These are phyloP conservation scores for Microstegium vimineum DNA, from an alignment of 176 grass and related monocot genomes.

Conservation along the genomic window DNA sequence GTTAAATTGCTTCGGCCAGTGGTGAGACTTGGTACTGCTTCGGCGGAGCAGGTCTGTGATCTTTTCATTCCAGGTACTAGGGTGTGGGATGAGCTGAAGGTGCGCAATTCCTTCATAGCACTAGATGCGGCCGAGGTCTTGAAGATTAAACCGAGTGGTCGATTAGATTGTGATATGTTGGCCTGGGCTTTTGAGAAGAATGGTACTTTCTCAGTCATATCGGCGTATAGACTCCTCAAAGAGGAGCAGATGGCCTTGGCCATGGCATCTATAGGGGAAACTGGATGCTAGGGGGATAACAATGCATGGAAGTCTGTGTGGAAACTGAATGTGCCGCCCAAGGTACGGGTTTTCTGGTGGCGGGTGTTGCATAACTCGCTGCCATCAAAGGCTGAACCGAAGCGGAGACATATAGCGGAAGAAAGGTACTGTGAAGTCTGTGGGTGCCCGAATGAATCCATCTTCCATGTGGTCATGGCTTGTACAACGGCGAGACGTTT, in stretches of 20 bases:
- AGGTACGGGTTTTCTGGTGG: neutral
- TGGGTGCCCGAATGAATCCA: neutral
- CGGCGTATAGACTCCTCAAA: neutral
- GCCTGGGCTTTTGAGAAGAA: neutral
- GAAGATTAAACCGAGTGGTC: no score
- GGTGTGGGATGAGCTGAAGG: no score
- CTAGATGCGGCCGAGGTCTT: no score
- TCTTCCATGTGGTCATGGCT: neutral
- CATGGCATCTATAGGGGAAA: neutral
- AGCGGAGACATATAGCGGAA: neutral
- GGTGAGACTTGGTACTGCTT: no score
- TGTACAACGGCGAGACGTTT: neutral
- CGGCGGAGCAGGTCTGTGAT: no score
- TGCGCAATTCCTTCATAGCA: no score
- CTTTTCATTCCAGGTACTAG: no score
- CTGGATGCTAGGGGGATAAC: accelerated
- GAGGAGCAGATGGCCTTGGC: no score
- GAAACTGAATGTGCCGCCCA: neutral
- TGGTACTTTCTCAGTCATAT: neutral
- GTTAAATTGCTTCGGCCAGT: no score
- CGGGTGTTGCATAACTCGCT: neutral
- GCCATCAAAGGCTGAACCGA: neutral
- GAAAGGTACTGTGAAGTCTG: neutral
- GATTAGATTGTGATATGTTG: neutral
- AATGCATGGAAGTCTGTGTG: accelerated